phyloP scores from a whole-genome alignment of 2,329 filamentous ascomycete genomes.

The Chrysoporthe puriensis region DNA sequence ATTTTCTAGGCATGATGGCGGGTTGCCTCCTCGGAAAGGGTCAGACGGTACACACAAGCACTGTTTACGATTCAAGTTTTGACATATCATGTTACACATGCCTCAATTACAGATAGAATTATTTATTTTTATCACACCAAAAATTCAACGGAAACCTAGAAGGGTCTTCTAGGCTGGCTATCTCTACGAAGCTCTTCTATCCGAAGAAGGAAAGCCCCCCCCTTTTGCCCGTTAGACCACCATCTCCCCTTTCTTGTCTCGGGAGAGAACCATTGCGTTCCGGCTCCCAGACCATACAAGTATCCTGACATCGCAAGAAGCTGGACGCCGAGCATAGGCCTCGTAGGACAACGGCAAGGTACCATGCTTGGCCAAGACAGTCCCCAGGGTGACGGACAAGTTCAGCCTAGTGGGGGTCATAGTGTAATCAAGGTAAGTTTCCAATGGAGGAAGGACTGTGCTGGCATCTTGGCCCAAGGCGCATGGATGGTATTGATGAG shows the following conservation, averaged over 20 bases:
- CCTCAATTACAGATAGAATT: background rate
- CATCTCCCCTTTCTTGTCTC: background rate
- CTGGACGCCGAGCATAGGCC: background rate
- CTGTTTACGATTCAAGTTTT: background rate
- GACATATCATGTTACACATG: background rate
- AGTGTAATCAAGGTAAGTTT: background rate
- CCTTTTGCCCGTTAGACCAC: background rate
- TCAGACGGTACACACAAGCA: background rate
- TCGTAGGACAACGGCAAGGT: background rate
- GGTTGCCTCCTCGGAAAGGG: background rate
- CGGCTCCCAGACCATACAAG: background rate
- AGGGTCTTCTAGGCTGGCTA: background rate
- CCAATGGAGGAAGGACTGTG: background rate
- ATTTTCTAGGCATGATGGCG: background rate
- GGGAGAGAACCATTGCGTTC: slow-evolving; percentile 1
- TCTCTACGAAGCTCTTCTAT: background rate
- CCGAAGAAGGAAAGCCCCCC: background rate
- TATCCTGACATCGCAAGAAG: slow-evolving; percentile 6
- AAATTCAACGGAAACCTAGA: background rate
- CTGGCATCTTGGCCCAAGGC: background rate
- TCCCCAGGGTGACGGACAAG: background rate
- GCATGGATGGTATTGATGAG: background rate
- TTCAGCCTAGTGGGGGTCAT: background rate
- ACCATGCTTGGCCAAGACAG: background rate
- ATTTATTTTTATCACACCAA: background rate